Evolutionary conservation across 257 asterid species (phyloP), one percentile per base, ranked within the genome.

Genomic region (Penstemon barbatus): DNA sequence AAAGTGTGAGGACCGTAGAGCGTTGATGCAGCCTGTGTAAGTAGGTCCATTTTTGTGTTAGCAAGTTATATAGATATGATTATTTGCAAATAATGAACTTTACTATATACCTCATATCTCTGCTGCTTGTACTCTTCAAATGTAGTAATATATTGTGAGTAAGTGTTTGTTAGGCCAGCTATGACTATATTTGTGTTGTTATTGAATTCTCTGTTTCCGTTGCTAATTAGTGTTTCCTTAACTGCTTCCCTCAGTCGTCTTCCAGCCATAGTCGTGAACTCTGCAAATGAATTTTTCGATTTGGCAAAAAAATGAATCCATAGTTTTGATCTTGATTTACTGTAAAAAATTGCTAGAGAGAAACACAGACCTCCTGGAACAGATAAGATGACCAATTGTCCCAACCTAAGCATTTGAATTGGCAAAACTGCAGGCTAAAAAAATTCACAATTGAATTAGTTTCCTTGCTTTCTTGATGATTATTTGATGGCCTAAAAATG

Each of bases 251-350:
- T 77, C n/a, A 84, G 69, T 61, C 92, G 52, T 66, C 92, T 73
- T 4, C 92, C 89, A 7, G 89, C 87, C 89, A 86, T 86, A 48
- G 92, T 83, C 52, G 92, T 86, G 66, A 86, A 86, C 68, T 86
- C 89, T 86, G 86, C 19, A 25, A 18, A 57, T 12, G 12, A 25
- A 25, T 25, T 25, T 25, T 25, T 25, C 33, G 33, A 25, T 25
- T 25, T 25, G 33, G 33, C 1, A 25, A 25, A 25, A 25, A 25
- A 25, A 25, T 25, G 33, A 25, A 25, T 25, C 33, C 2, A 25
- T 25, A 25, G 1, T 25, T 25, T 25, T 25, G 33, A 25, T 25
- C 2, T 25, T 25, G 33, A 8, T 4, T 52, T n/a, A 25, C 33
- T 25, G 33, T 4, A 43, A 36, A 33, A 43, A 38, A 42, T 44